Base-by-base conservation (phyloP, 2,329 filamentous ascomycete genomes). In the Alternaria dauci region DNA sequence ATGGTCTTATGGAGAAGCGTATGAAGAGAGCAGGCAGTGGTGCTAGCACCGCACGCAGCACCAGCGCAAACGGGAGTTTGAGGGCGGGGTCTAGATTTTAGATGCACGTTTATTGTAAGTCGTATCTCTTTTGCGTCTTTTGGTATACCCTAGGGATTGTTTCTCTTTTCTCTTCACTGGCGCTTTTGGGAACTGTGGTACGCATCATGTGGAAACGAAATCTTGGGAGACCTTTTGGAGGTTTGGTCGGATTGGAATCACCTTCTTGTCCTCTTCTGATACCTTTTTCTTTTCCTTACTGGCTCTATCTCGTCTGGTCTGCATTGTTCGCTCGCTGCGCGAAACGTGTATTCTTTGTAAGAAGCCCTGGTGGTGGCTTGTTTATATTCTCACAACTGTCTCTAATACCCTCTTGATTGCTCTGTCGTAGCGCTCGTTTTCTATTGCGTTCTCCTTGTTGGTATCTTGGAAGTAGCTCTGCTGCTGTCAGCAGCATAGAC, bases 1-100 rank as follows among this genome's bases (percentile, higher is more conserved):
- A 90, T 67, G 89, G 92, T 72, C 94, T 92, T 89, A 83, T 96
- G 65, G 78, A 81, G 51, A 82, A 80, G 61, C 82, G 82, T 62
- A 71, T 70, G 63, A 76, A 69, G 61, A 30, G 62, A 20, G 59
- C 59, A 12, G 60, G 60, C 6, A 62, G 59, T 26, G 62, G 46
- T n/a, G 62, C 52, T 48, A 65, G 62, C 41, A 57, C 52, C 14
- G 52, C 32, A 12, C 57, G 59, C 11, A 62, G 55, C 39, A 56
- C 47, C 7, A 63, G 61, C 36, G 52, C 55, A 38, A 65, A 62
- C 25, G 62, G 59, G 6, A 62, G 50, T 30, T 52, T 65, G 41
- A 52, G 48, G 23, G 48, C 38, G 44, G 56, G 51, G 11, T 32
- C 48, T 36, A 55, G 42, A 36, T 54, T 46, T 14, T 59, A 42